phyloP scores from a whole-genome alignment of 495 filamentous ascomycete species.

The Podospora appendiculata region DNA sequence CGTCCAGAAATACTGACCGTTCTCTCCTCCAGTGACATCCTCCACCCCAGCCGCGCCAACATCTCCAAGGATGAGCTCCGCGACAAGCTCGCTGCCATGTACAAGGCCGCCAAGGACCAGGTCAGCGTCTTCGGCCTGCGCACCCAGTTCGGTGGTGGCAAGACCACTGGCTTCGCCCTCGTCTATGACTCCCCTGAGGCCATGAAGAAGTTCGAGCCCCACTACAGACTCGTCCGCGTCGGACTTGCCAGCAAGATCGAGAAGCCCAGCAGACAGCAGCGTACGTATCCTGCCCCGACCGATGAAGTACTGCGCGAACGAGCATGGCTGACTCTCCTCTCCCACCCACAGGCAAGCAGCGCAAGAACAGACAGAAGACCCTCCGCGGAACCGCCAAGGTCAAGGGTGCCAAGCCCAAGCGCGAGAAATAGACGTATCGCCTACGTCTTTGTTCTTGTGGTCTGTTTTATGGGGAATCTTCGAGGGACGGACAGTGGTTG shows the following conservation, averaged over 20 bases:
- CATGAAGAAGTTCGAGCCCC: conserved; percentile 99
- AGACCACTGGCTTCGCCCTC: conserved; percentile 97
- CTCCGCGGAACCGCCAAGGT: conserved; percentile 91
- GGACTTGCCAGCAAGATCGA: conserved; percentile 88
- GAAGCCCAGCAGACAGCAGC: conserved; percentile 94
- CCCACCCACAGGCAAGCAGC: conserved; percentile 82
- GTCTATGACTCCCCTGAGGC: conserved; percentile 96
- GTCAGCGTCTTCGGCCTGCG: conserved; percentile 96
- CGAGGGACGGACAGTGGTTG: conserved; percentile 21
- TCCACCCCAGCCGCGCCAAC: conserved; percentile 96
- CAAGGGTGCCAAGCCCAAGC: conserved; percentile 77
- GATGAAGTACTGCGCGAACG: not conserved
- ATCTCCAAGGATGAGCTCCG: conserved; percentile 99
- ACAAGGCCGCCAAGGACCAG: conserved; percentile 96
- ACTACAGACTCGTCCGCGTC: conserved; percentile 90
- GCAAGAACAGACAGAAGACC: conserved; percentile 99
- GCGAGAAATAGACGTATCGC: conserved; percentile 45
- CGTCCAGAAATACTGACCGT: conserved; percentile 6
- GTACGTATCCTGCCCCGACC: conserved; percentile 52
- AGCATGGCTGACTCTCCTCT: conserved; percentile 24
- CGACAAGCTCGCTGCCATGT: conserved; percentile 84
- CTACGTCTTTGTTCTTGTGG: conserved; percentile 21
- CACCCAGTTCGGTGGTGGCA: conserved; percentile 98
- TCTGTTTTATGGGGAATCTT: conserved; percentile 18
- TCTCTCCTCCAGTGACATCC: conserved; percentile 69